Evolutionary conservation across 805 yeast genomes (phyloP).

Genomic region (Yamadazyma insecticola): DNA sequence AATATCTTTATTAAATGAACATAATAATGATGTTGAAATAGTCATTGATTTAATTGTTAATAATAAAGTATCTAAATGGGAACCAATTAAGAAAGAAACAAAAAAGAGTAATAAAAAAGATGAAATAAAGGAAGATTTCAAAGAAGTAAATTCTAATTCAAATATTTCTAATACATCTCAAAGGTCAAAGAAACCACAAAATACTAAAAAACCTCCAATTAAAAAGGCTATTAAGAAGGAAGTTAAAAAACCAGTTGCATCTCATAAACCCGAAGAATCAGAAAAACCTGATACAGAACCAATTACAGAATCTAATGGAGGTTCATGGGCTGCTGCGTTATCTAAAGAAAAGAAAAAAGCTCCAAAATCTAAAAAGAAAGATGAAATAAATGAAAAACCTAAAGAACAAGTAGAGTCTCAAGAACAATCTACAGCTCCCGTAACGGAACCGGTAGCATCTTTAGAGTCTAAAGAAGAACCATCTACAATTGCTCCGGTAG

Average conservation of each 20-base stretch:
- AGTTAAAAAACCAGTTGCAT: neutral
- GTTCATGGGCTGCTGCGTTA: conserved; percentile 43
- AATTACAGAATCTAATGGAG: conserved; percentile 13
- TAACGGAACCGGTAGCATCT: conserved; percentile 4
- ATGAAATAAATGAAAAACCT: conserved; percentile 8
- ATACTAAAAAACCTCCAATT: neutral
- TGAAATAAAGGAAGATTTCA: conserved; percentile 6
- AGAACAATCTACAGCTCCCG: conserved; percentile 36
- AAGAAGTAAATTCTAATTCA: neutral
- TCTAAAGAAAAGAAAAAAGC: conserved; percentile 27
- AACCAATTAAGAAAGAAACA: conserved; percentile 77
- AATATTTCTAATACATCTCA: neutral
- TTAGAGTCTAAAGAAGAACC: conserved; percentile 2
- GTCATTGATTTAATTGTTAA: conserved; percentile 86
- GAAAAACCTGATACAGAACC: conserved; percentile 1
- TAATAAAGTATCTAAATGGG: conserved; percentile 91
- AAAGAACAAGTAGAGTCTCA: conserved; percentile 13
- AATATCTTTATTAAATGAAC: conserved; percentile 67
- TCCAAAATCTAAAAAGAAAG: conserved; percentile 6
- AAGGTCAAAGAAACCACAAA: neutral
- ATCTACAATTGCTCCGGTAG: conserved; percentile 4
- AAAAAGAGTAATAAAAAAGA: conserved; percentile 25
- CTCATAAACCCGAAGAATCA: neutral
- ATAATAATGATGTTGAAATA: conserved; percentile 65
- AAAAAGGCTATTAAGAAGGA: conserved; percentile 4